These are phyloP conservation scores for Asterionellopsis glacialis DNA, from an alignment of 108 stramenopile species.

Conservation along the genomic window DNA sequence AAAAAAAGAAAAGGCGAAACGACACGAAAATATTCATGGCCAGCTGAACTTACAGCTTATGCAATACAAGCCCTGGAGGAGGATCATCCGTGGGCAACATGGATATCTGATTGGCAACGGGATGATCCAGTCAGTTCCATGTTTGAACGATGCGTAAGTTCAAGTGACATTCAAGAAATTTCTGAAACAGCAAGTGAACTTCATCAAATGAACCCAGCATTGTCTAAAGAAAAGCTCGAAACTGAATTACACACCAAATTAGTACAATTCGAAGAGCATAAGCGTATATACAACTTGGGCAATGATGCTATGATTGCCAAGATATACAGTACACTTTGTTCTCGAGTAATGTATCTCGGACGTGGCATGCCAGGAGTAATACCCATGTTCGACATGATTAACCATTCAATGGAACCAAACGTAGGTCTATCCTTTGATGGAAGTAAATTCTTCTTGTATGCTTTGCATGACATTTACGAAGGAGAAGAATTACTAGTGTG, in stretches of 20 bases:
- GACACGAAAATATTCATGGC: slow-evolving; percentile 28
- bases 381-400: slow-evolving; percentile 59
- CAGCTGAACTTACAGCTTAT: slow-evolving; percentile 43
- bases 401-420: slow-evolving; percentile 40
- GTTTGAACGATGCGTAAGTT: slow-evolving; percentile 19
- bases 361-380: slow-evolving; percentile 27
- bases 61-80: slow-evolving; percentile 28
- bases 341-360: slow-evolving; percentile 35
- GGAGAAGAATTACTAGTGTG: slow-evolving; percentile 27
- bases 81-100: slow-evolving; percentile 33
- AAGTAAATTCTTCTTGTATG: slow-evolving; percentile 23
- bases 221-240: slow-evolving; percentile 24
- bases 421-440: slow-evolving; percentile 23
- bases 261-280: slow-evolving; percentile 20
- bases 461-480: slow-evolving; percentile 22
- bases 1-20: not conserved
- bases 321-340: slow-evolving; percentile 26
- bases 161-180: slow-evolving; percentile 20
- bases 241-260: slow-evolving; percentile 36
- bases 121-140: slow-evolving; percentile 39
- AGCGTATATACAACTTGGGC: slow-evolving; percentile 10
- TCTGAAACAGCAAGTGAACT: slow-evolving; percentile 15
- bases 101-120: slow-evolving; percentile 48
- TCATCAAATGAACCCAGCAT: slow-evolving; percentile 26
- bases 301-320: slow-evolving; percentile 17